phyloP scores from a whole-genome alignment of 306 rosid species.

The Prunus fruticosa region DNA sequence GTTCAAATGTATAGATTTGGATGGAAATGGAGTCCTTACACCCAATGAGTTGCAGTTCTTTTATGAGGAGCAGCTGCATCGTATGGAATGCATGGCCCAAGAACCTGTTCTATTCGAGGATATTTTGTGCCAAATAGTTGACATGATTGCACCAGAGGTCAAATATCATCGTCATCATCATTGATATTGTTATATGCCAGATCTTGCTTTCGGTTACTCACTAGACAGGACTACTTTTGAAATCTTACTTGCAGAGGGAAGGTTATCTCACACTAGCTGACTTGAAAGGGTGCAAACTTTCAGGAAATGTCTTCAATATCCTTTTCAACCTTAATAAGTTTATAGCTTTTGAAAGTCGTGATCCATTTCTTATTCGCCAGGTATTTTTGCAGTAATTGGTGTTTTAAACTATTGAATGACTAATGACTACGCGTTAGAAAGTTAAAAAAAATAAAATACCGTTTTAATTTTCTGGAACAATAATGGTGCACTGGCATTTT shows the following conservation, averaged over 20 bases:
- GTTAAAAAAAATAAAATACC: not conserved
- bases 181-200: not conserved
- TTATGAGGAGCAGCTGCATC: conserved; percentile 98
- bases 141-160: conserved; percentile 93
- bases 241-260: conserved; percentile 61
- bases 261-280: conserved; percentile 63
- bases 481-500: conserved; percentile 17
- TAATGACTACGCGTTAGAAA: not conserved
- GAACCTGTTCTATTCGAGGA: conserved; percentile 97
- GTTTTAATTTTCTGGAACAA: not conserved
- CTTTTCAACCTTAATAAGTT: conserved; percentile 95
- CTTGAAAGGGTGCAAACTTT: conserved; percentile 86
- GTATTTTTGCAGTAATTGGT: conserved; percentile 27
- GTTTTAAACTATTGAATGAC: not conserved
- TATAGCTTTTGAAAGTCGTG: conserved; percentile 95
- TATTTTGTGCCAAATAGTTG: conserved; percentile 91
- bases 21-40: conserved; percentile 88
- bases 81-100: conserved; percentile 99
- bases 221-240: not conserved
- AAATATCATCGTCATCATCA: not conserved
- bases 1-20: conserved; percentile 98
- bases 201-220: conserved; percentile 14
- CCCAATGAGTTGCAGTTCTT: conserved; percentile 92
- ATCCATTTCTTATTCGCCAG: conserved; percentile 98
- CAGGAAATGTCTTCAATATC: conserved; percentile 91